Evolutionary conservation across 371 early-diverging fungal species (phyloP).

Genomic region (Basidiobolus meristosporus): DNA sequence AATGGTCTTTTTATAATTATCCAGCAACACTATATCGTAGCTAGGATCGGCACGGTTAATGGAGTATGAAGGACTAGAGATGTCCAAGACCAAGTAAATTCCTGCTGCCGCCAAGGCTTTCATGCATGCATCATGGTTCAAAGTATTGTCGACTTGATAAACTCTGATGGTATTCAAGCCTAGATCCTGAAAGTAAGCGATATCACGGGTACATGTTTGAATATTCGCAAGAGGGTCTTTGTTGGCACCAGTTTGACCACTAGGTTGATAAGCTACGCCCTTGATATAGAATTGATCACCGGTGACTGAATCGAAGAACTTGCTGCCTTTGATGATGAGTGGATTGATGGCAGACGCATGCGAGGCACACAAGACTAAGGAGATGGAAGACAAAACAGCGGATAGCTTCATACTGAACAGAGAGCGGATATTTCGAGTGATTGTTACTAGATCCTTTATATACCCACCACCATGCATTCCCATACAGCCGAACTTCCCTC

Average conservation of each 20-base stretch:
- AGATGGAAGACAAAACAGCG: too few species aligned
- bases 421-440: too few species aligned
- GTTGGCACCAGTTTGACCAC: slow-evolving; percentile 9
- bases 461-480: too few species aligned
- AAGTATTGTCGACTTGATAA: slow-evolving; percentile 40
- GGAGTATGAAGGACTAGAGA: slow-evolving; percentile 34
- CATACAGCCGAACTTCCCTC: too few species aligned
- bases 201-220: slow-evolving; percentile 39
- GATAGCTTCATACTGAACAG: too few species aligned
- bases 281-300: slow-evolving; percentile 61
- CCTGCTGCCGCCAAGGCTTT: slow-evolving; percentile 40
- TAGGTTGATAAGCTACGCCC: slow-evolving; percentile 64
- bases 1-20: slow-evolving; percentile 31
- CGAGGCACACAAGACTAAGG: too few species aligned
- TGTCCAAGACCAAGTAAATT: slow-evolving; percentile 50
- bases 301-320: slow-evolving; percentile 47
- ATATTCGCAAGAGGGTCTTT: slow-evolving; percentile 43
- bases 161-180: slow-evolving; percentile 60
- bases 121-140: slow-evolving; percentile 59
- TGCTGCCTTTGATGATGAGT: slow-evolving; percentile 42
- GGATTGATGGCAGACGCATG: slow-evolving; percentile 20
- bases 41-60: slow-evolving; percentile 42
- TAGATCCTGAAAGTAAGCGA: slow-evolving; percentile 37
- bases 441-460: too few species aligned
- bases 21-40: slow-evolving; percentile 32